A percentile compares a stretch with the other conserved stretches of the same genome.
phyloP scores from a whole-genome alignment of 164 flowering plant genomes.

The Euptelea pleiosperma region DNA sequence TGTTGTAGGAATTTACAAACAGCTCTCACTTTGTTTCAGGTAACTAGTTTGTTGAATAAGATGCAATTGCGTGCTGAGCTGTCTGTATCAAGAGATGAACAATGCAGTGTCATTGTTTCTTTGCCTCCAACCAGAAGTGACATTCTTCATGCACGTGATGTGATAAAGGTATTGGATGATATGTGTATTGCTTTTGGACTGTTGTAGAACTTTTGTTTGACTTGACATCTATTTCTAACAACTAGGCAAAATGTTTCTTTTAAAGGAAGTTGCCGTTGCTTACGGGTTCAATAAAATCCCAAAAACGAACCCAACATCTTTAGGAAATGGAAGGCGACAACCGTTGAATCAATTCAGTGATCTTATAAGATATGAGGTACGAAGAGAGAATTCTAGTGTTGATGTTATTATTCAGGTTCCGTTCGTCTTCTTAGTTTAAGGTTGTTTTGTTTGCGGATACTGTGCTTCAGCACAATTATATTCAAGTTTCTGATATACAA shows the following conservation, averaged over 20 bases:
- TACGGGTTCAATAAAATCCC: constrained; percentile 77
- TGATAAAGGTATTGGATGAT: constrained; percentile 71
- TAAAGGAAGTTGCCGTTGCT: constrained; percentile 83
- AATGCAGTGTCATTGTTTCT: constrained; percentile 45
- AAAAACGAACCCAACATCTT: constrained; percentile 52
- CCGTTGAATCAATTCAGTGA: constrained; percentile 68
- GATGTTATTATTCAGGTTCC: not conserved
- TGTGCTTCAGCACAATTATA: no score
- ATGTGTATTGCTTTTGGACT: no score
- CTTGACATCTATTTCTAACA: constrained; percentile 1
- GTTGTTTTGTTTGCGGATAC: no score
- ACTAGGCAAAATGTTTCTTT: constrained; percentile 5
- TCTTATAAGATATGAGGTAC: constrained; percentile 80
- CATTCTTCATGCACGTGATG: constrained; percentile 94
- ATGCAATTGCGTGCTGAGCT: constrained; percentile 80
- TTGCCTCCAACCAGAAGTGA: constrained; percentile 98
- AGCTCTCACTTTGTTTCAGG: constrained; percentile 31
- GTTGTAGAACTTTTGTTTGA: constrained; percentile 1
- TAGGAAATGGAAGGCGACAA: constrained; percentile 46
- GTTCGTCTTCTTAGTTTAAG: not conserved
- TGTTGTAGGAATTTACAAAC: not conserved
- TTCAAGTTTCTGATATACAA: no score
- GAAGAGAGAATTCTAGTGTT: not conserved
- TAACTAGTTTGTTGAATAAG: constrained; percentile 53
- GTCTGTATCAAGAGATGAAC: constrained; percentile 36